phyloP scores from a whole-genome alignment of 1,284 basidiomycete species.

The Papiliotrema flavescens region DNA sequence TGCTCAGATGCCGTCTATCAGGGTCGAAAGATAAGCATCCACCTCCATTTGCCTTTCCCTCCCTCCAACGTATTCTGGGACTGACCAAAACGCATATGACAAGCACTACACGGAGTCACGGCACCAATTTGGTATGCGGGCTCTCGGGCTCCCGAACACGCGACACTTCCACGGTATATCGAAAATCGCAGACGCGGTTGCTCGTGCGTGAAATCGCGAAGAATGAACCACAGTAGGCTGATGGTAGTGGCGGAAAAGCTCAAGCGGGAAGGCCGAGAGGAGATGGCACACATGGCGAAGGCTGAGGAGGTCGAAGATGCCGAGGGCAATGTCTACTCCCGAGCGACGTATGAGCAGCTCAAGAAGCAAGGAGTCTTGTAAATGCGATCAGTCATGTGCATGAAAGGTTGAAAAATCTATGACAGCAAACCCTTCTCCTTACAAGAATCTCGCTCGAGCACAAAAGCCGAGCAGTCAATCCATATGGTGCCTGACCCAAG shows the following conservation, averaged over 20 bases:
- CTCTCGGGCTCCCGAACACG: constrained; percentile 93
- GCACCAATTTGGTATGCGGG: constrained; percentile 98
- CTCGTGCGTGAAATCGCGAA: constrained; percentile 58
- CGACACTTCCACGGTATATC: constrained; percentile 99
- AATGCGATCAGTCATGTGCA: no score
- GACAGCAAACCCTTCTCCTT: no score
- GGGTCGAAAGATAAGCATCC: constrained; percentile 8
- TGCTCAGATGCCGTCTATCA: constrained; percentile 64
- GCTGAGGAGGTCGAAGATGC: constrained; percentile 97
- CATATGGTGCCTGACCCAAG: no score
- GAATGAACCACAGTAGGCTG: not conserved
- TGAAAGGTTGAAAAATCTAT: no score
- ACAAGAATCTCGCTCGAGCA: no score
- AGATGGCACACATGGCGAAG: constrained; percentile 84
- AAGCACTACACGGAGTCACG: constrained; percentile 69
- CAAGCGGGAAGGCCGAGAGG: constrained; percentile 86
- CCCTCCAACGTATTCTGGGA: not conserved
- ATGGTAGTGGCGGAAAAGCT: constrained; percentile 86
- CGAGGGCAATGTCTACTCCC: constrained; percentile 84
- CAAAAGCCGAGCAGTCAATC: no score
- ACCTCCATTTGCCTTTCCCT: not conserved
- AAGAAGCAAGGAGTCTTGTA: constrained; percentile 49
- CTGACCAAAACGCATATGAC: constrained; percentile 36
- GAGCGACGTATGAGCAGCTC: constrained; percentile 48
- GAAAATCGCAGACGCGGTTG: constrained; percentile 90